These are phyloP conservation scores for Penicillium alfredii DNA, from an alignment of 495 filamentous ascomycete species.

Conservation along the genomic window DNA sequence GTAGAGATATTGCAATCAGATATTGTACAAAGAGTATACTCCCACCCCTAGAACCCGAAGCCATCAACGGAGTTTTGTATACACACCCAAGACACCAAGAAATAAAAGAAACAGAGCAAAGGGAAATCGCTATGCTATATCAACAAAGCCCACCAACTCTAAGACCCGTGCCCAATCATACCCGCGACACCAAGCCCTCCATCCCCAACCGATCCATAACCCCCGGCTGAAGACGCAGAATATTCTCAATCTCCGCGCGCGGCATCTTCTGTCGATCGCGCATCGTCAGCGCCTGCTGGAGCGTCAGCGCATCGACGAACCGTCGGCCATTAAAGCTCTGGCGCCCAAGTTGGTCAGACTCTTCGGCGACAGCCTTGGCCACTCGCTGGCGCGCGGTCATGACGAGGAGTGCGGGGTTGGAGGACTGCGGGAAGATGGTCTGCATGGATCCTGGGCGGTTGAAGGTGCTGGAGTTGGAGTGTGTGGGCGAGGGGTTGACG, in stretches of 20 bases:
- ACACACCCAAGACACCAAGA: constrained; percentile 4
- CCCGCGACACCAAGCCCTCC: constrained; percentile 44
- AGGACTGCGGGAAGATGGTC: constrained; percentile 43
- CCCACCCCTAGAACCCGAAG: too few species aligned
- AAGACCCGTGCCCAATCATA: constrained; percentile 9
- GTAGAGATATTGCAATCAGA: constrained; percentile 1
- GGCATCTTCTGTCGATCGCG: constrained; percentile 48
- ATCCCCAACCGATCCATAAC: constrained; percentile 50
- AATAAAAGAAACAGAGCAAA: neutral
- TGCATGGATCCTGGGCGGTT: constrained; percentile 17
- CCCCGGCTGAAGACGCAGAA: constrained; percentile 52
- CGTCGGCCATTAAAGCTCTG: constrained; percentile 39
- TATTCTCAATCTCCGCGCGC: constrained; percentile 52
- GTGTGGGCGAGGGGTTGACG: constrained; percentile 54
- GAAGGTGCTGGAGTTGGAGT: constrained; percentile 51
- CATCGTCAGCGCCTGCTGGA: constrained; percentile 56
- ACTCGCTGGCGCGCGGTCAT: constrained; percentile 41
- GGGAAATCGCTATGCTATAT: too few species aligned
- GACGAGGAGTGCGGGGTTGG: constrained; percentile 49
- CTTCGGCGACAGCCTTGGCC: constrained; percentile 44
- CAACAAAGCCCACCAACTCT: too few species aligned
- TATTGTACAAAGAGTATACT: constrained; percentile 1
- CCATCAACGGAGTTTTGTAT: too few species aligned
- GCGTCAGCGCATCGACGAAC: constrained; percentile 56
- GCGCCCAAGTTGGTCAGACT: constrained; percentile 41